Conservation (phyloP, 2,329 filamentous ascomycete species). For the Daldinia sp. region DNA sequence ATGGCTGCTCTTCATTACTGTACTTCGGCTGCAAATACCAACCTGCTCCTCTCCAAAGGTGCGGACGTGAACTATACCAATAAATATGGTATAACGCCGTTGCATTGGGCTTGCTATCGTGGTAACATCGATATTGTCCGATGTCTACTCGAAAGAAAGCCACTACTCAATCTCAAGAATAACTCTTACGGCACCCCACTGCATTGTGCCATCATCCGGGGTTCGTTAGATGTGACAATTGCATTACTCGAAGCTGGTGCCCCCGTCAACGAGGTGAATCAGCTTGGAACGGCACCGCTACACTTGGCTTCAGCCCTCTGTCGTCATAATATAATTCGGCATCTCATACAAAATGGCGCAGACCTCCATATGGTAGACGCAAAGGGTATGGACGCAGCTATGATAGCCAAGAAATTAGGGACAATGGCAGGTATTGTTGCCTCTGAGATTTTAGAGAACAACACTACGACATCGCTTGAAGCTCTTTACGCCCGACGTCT, state of each 20-base stretch:
- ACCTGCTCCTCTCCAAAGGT: not conserved
- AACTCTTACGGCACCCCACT: not conserved
- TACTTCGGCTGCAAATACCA: not conserved
- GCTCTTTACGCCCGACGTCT: not conserved
- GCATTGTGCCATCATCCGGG: not conserved
- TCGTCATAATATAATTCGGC: not conserved
- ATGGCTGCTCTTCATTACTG: constrained; percentile 3
- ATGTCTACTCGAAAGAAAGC: not conserved
- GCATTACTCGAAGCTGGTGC: not conserved
- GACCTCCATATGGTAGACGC: not conserved
- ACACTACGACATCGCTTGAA: not conserved
- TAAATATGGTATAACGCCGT: not conserved
- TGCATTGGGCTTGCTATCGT: not conserved
- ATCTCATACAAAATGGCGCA: not conserved
- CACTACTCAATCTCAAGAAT: not conserved
- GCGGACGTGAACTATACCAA: not conserved
- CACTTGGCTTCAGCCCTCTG: not conserved
- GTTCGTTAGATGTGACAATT: not conserved
- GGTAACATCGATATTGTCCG: not conserved
- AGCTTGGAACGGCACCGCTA: not conserved
- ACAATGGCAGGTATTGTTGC: not conserved
- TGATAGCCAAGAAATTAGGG: not conserved
- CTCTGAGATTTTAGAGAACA: not conserved
- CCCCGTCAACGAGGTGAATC: not conserved
- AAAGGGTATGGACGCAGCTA: not conserved